A percentile compares a stretch with the other conserved stretches of the same genome.
Conservation (phyloP, 2,329 filamentous ascomycete genomes). For the Camillea tinctor region DNA sequence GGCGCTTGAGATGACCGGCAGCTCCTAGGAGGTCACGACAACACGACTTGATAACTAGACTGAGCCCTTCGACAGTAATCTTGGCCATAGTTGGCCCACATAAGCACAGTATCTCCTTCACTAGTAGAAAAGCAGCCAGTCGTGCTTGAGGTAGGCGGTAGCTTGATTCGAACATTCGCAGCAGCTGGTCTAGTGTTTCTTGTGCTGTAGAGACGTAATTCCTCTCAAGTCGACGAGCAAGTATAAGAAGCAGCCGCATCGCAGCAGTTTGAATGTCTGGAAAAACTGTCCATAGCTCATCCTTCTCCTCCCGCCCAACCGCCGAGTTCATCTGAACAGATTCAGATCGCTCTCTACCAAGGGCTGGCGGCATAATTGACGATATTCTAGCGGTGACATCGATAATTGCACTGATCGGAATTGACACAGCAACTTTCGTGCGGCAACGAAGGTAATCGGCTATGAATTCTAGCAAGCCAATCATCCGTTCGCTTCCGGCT, state of each 20-base stretch:
- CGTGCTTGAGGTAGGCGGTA: slow-evolving; percentile 56
- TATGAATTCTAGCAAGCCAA: slow-evolving; percentile 64
- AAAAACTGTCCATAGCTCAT: slow-evolving; percentile 71
- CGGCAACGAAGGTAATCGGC: slow-evolving; percentile 60
- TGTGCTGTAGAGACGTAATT: slow-evolving; percentile 60
- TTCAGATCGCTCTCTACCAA: slow-evolving; percentile 43
- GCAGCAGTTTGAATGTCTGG: slow-evolving; percentile 72
- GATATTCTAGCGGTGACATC: slow-evolving; percentile 71
- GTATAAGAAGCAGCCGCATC: slow-evolving; percentile 58
- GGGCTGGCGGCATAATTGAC: slow-evolving; percentile 58
- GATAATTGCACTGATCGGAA: slow-evolving; percentile 66
- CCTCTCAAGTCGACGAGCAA: slow-evolving; percentile 58
- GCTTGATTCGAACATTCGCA: slow-evolving; percentile 66
- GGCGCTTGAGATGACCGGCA: slow-evolving; percentile 46
- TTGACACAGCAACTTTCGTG: slow-evolving; percentile 63
- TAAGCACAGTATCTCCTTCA: slow-evolving; percentile 56
- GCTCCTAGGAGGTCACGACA: slow-evolving; percentile 71
- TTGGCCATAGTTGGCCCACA: slow-evolving; percentile 68
- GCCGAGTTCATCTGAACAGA: slow-evolving; percentile 67
- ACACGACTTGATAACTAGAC: slow-evolving; percentile 61
- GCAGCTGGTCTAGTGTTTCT: slow-evolving; percentile 67
- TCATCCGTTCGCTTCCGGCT: slow-evolving; percentile 68
- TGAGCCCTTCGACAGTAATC: slow-evolving; percentile 61
- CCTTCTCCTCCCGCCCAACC: slow-evolving; percentile 76
- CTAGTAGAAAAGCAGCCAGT: slow-evolving; percentile 57